phyloP scores from a whole-genome alignment of 768 basidiomycete species.

The Phallus indusiatus region DNA sequence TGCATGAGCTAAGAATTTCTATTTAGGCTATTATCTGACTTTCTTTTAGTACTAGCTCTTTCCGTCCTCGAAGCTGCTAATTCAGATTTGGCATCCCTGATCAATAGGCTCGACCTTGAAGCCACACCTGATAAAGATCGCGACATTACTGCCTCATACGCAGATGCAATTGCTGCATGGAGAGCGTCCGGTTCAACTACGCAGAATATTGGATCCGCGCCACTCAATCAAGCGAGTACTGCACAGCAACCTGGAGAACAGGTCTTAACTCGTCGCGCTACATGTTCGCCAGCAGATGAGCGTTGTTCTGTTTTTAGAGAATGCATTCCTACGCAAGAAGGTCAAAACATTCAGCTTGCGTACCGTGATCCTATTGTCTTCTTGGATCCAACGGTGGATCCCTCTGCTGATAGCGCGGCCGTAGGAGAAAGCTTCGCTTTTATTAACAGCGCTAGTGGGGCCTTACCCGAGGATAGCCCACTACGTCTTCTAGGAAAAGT shows the following conservation, averaged over 20 bases:
- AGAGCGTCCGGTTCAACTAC: constrained; percentile 15
- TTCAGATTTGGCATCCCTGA: constrained; percentile 66
- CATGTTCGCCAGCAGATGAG: not conserved
- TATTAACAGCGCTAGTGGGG: constrained; percentile 12
- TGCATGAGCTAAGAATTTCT: too few species aligned
- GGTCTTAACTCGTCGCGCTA: too few species aligned
- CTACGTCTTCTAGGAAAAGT: not conserved
- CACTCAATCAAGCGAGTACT: not conserved
- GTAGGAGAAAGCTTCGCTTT: not conserved
- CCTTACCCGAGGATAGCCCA: constrained; percentile 29
- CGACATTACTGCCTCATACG: constrained; percentile 14
- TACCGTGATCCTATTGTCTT: not conserved
- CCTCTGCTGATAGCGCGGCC: not conserved
- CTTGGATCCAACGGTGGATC: not conserved
- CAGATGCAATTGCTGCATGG: constrained; percentile 16
- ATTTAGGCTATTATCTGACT: not conserved
- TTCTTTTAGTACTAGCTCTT: constrained; percentile 6
- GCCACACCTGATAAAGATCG: constrained; percentile 54
- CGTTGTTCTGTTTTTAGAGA: not conserved
- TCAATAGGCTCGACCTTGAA: constrained; percentile 73
- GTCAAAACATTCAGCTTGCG: constrained; percentile 12
- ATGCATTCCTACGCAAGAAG: constrained; percentile 13
- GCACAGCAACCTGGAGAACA: too few species aligned
- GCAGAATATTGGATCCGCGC: constrained; percentile 8
- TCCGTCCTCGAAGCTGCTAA: constrained; percentile 67